phyloP scores from a whole-genome alignment of 1,284 basidiomycete species.

The Ceratobasidium sp. region DNA sequence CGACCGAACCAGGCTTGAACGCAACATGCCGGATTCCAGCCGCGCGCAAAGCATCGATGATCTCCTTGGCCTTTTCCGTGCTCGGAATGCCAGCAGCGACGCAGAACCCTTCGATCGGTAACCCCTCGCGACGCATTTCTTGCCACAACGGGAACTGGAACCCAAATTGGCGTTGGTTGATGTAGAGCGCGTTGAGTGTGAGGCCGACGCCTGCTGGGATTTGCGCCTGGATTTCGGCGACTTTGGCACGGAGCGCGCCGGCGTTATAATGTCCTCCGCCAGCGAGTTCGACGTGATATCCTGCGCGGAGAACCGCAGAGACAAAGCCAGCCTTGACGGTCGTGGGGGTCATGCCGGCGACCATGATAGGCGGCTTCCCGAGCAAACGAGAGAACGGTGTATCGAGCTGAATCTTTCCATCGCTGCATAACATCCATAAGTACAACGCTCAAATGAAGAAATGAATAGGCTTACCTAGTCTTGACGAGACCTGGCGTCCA shows the following conservation, averaged over 20 bases:
- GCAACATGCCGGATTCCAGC: constrained; percentile 95
- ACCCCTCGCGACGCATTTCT: constrained; percentile 94
- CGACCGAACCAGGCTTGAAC: constrained; percentile 98
- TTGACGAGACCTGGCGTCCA: constrained; percentile 89
- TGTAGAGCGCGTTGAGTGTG: constrained; percentile 96
- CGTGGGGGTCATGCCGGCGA: constrained; percentile 97
- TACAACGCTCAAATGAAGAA: constrained; percentile 18
- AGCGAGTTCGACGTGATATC: constrained; percentile 96
- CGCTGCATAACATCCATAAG: constrained; percentile 63
- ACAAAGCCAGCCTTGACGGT: constrained; percentile 96
- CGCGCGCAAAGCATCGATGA: constrained; percentile 81
- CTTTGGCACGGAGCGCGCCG: constrained; percentile 87
- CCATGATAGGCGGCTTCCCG: constrained; percentile 98
- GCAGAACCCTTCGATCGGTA: constrained; percentile 97
- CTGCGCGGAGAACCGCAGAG: constrained; percentile 91
- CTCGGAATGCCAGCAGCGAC: constrained; percentile 96
- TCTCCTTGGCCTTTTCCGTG: constrained; percentile 94
- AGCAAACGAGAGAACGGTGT: constrained; percentile 96
- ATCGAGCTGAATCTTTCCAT: constrained; percentile 92
- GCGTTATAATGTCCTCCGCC: constrained; percentile 98
- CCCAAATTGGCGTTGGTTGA: constrained; percentile 96
- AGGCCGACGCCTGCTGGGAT: constrained; percentile 91
- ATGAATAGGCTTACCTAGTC: constrained; percentile 74
- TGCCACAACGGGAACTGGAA: constrained; percentile 99
- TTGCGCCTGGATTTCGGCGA: constrained; percentile 87